A percentile compares a stretch with the other conserved stretches of the same genome.
phyloP scores from a whole-genome alignment of 768 basidiomycete species.

The Mycena latifolia region DNA sequence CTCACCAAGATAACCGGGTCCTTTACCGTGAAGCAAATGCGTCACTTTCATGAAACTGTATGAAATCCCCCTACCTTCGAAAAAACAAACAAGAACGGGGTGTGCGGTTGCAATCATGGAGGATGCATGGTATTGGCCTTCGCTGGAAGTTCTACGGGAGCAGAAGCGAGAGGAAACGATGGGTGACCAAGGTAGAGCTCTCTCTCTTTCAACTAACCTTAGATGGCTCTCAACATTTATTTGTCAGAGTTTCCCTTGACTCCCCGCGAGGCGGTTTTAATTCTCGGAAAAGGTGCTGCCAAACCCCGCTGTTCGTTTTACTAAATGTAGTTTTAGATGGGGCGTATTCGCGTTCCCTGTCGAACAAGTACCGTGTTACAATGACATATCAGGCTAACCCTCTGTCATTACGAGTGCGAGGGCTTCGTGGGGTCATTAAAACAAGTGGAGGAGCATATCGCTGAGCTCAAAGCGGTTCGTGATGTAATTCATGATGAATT shows the following conservation, averaged over 20 bases:
- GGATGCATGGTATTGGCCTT: slow-evolving; percentile 77
- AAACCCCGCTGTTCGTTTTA: neutral
- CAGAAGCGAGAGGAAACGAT: slow-evolving; percentile 61
- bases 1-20: slow-evolving; percentile 66
- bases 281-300: slow-evolving; percentile 75
- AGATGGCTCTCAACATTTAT: neutral
- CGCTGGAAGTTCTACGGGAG: slow-evolving; percentile 64
- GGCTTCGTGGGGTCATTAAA: slow-evolving; percentile 65
- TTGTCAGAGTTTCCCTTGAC: slow-evolving; percentile 66
- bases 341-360: slow-evolving; percentile 67
- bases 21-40: slow-evolving; percentile 74
- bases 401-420: slow-evolving; percentile 70
- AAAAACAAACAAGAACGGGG: slow-evolving; percentile 47
- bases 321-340: slow-evolving; percentile 64
- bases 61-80: slow-evolving; percentile 49
- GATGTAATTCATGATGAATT: neutral
- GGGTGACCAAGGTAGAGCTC: slow-evolving; percentile 61
- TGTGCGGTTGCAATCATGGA: slow-evolving; percentile 69
- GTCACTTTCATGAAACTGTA: slow-evolving; percentile 64
- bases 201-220: slow-evolving; percentile 30
- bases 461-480: slow-evolving; percentile 62
- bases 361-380: slow-evolving; percentile 71
- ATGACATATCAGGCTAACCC: slow-evolving; percentile 70
- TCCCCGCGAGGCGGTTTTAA: slow-evolving; percentile 72
- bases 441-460: slow-evolving; percentile 60